Evolutionary conservation across 164 flowering plant species (phyloP), one percentile per base, ranked within the genome.

Genomic region (Stephania yunnanensis): DNA sequence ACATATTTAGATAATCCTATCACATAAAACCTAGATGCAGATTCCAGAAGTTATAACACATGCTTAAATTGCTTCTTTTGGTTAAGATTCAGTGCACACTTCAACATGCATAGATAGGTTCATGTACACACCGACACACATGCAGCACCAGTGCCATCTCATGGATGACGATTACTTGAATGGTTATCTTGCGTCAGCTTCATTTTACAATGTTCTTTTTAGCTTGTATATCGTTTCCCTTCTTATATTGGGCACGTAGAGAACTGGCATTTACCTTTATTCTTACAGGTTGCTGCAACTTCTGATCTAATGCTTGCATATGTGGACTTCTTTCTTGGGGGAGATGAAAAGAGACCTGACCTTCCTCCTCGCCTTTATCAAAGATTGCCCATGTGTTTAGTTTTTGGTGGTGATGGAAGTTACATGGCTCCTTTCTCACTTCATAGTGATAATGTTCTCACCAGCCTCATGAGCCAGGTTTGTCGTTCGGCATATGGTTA

Each of bases 351-450:
- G 81, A 90, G 96, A 82, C 71, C 84, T 71, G 99, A 91, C 84
- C 97, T 93, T 76, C 98, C 97, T 81, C 95, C 97, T 79, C 85
- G 84, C 25, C 93, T 95, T 75, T 83, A 80, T 76, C 97, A 95
- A 79, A 85, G 97, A 77, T 85, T 89, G 75, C 99, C 99, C 6
- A 75, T 95, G 87, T 82, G 86, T 52, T 69, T 95, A 70, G 74
- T 88, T 46, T 93, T 93, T 84, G 99, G 97, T n/a, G 99, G 99
- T 71, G 89, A 93, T 85, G 99, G 99, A 82, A 91, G 92, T 82
- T 95, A 92, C 89, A 91, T 93, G 93, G 87, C 91, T 80, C 97
- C 97, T 78, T 95, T 92, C 84, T 87, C 86, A 68, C 91, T 95
- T 79, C 92, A 91, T 45, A 95, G 86, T 80, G 99, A 95, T 72